Percentiles rank a stretch among this genome's conserved stretches.
phyloP scores from a whole-genome alignment of 2,329 filamentous ascomycete species.

The Camillea tinctor region DNA sequence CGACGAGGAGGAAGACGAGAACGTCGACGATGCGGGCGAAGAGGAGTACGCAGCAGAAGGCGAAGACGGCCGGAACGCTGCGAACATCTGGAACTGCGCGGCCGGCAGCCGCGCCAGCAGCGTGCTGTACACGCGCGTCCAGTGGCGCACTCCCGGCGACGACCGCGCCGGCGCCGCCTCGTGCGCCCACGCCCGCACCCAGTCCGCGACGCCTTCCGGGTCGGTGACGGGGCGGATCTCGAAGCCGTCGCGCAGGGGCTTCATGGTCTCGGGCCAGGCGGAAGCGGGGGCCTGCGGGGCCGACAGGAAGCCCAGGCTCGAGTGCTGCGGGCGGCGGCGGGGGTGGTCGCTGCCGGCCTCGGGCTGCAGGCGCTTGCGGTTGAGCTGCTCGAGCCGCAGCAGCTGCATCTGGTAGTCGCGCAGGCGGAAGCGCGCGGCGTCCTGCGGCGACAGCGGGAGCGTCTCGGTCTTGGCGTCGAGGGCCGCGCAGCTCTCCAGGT shows the following conservation, averaged over 20 bases:
- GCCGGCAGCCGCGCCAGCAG: conserved; percentile 6
- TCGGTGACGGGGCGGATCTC: conserved; percentile 25
- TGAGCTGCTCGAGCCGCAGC: conserved; percentile 61
- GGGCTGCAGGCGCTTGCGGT: conserved; percentile 55
- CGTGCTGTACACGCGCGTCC: conserved; percentile 9
- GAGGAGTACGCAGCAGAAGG: not conserved
- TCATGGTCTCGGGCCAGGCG: not conserved
- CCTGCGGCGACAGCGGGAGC: not conserved
- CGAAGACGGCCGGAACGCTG: not conserved
- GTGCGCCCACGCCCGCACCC: conserved; percentile 15
- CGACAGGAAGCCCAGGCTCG: not conserved
- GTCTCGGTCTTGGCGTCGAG: conserved; percentile 4
- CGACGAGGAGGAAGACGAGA: not conserved
- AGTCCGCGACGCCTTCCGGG: conserved; percentile 1
- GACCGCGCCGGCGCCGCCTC: not conserved
- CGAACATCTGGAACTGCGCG: conserved; percentile 17
- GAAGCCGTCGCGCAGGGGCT: conserved; percentile 44
- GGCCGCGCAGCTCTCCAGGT: conserved; percentile 5
- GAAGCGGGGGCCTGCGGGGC: not conserved
- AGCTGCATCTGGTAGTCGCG: conserved; percentile 64
- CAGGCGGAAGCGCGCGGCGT: conserved; percentile 24
- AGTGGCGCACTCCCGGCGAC: conserved; percentile 8
- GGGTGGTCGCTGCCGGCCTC: not conserved
- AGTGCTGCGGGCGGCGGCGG: no score
- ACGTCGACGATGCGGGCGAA: not conserved